Evolutionary conservation across 2,329 filamentous ascomycete genomes (phyloP), one percentile per base, ranked within the genome.

Genomic region (Verticillium albo-atrum): DNA sequence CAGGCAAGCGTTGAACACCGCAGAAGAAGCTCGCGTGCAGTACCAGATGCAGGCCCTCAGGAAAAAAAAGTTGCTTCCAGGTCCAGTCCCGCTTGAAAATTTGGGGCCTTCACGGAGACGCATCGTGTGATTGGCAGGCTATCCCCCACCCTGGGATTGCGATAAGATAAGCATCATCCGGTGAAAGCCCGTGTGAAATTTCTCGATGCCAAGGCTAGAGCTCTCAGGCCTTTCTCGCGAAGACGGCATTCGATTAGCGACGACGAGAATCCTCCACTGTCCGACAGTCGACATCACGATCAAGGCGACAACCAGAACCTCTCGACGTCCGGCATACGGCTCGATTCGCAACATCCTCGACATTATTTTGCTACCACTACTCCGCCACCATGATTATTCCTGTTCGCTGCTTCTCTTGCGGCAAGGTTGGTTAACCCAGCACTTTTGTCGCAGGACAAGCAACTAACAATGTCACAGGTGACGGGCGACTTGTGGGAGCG

Each of bases 331-430:
- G 42, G 42, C 20, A 20, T 3, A 25, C 10, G 30, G 42, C 42
- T 20, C 20, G n/a, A 23, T 10, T 50, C 10, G 4, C 42, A 7
- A 23, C 10, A 50, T 2, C 2, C 9, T 25, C 20, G 42, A 50
- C 12, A 50, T 6, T 10, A 12, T 20, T 23, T 23, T 3, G 4
- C 30, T 32, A 14, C 30, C 23, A 14, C 42, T 10, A 50, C 12
- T 23, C 35, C 26, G 63, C 66, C 79, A 89, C 78, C 60, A 99
- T 99, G 95, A 99, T 99, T 77, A 98, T 99, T 68, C 95, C 95
- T 3, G 91, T 99, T 66, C 92, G 95, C 68, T 99, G 95, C 80
- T 99, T 99, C 79, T 98, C 95, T 60, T 99, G 95, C 77, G 95
- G 95, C 76, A 99, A 99, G 91, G 95, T 97, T 77, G 61, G 77